phyloP scores from a whole-genome alignment of 202 grass and related monocot genomes.

The Setaria italica region DNA sequence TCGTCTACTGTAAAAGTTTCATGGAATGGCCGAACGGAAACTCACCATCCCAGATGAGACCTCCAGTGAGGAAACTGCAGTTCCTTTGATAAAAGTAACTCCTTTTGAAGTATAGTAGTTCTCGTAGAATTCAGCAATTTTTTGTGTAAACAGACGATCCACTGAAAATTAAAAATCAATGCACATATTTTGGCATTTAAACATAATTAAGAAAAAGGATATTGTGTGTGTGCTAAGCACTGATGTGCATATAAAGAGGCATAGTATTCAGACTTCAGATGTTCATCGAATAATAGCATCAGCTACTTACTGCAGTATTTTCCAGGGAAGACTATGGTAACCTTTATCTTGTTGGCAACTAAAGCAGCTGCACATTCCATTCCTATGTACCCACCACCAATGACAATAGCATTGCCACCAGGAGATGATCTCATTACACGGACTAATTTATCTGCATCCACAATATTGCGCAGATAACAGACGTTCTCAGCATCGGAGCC shows the following conservation, averaged over 20 bases:
- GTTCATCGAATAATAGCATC: background rate
- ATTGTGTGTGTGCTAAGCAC: background rate
- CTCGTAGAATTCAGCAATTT: constrained; percentile 84
- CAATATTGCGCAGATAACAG: constrained; percentile 76
- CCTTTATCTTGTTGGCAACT: constrained; percentile 75
- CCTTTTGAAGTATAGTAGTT: constrained; percentile 76
- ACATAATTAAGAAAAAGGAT: background rate
- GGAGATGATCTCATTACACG: constrained; percentile 62
- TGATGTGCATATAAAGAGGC: background rate
- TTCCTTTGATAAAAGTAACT: constrained; percentile 77
- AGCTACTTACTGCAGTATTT: constrained; percentile 83
- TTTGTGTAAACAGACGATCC: constrained; percentile 72
- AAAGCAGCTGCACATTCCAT: constrained; percentile 93
- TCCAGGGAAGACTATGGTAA: constrained; percentile 82
- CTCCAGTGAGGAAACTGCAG: constrained; percentile 67
- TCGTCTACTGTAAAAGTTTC: background rate
- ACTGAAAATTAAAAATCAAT: constrained; percentile 50
- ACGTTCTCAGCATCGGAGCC: constrained; percentile 73
- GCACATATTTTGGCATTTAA: background rate
- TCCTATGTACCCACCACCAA: constrained; percentile 91
- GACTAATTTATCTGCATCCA: constrained; percentile 76
- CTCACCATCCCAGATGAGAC: constrained; percentile 67
- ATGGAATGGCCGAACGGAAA: background rate
- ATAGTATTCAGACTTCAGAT: background rate
- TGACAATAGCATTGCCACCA: constrained; percentile 67